Evolutionary conservation across 257 asterid genomes (phyloP).

Genomic region (Penstemon newberryi): DNA sequence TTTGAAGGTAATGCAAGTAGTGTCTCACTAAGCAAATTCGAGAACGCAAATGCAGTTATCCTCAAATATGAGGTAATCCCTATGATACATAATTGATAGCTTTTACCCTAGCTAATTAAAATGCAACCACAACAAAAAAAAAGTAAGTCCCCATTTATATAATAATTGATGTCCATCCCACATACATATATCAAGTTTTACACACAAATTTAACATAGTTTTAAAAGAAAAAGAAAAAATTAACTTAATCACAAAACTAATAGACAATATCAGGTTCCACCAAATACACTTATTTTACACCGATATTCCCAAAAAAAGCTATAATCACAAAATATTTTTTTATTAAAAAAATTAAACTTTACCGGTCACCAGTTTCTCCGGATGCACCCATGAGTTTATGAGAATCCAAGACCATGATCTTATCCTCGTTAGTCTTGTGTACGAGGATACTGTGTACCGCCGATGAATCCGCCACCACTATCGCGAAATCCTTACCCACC

Average conservation of each 20-base stretch:
- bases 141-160: too few relatives aligned
- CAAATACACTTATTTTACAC: not conserved
- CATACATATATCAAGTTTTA: too few relatives aligned
- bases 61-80: too few relatives aligned
- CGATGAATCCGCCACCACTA: slow-evolving; percentile 91
- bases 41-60: too few relatives aligned
- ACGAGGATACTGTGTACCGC: slow-evolving; percentile 96
- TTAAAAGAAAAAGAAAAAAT: too few relatives aligned
- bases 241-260: too few relatives aligned
- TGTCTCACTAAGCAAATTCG: not conserved
- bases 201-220: too few relatives aligned
- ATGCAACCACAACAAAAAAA: too few relatives aligned
- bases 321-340: not conserved
- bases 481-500: slow-evolving; percentile 80
- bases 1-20: not conserved
- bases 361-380: slow-evolving; percentile 99
- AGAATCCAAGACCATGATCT: slow-evolving; percentile 89
- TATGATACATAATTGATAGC: too few relatives aligned
- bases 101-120: too few relatives aligned
- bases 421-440: slow-evolving; percentile 93
- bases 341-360: not conserved
- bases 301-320: not conserved
- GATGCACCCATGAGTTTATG: slow-evolving; percentile 97
- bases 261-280: not conserved
- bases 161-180: too few relatives aligned